Evolutionary conservation across 2,329 filamentous ascomycete genomes (phyloP).

Genomic region (Hymenoscyphus albidus): DNA sequence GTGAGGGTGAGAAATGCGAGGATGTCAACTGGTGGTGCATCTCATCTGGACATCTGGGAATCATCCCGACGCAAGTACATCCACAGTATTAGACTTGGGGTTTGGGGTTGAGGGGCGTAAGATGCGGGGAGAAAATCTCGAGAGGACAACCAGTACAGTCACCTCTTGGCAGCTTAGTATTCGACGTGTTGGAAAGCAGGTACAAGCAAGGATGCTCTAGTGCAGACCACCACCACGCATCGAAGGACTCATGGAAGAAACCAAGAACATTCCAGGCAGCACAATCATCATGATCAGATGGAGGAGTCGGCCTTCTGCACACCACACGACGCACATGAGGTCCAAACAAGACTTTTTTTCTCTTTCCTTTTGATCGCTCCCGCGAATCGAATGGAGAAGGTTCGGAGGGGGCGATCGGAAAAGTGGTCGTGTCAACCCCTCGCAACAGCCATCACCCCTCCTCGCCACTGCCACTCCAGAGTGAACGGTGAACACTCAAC

Average conservation of each 20-base stretch:
- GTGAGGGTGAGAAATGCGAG: neutral
- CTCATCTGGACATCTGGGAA: neutral
- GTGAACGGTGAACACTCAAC: neutral
- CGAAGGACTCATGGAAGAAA: conserved; percentile 3
- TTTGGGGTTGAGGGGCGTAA: neutral
- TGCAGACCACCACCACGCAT: neutral
- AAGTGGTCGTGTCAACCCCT: neutral
- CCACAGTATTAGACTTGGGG: neutral
- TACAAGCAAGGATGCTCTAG: conserved; percentile 5
- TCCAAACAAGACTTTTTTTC: neutral
- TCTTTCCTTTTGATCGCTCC: neutral
- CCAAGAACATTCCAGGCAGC: conserved; percentile 9
- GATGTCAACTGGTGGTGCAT: neutral
- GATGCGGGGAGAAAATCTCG: neutral
- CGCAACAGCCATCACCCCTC: neutral
- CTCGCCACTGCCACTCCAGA: neutral
- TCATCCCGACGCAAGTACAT: neutral
- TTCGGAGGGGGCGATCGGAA: neutral
- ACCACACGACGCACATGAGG: neutral
- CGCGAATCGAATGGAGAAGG: neutral
- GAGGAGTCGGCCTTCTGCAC: neutral
- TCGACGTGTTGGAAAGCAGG: conserved; percentile 11
- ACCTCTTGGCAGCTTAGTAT: conserved; percentile 7
- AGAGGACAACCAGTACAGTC: neutral
- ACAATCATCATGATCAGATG: neutral